Evolutionary conservation across 176 grass and related monocot species (phyloP), one percentile per base, ranked within the genome.

Genomic region (Eleusine coracana): DNA sequence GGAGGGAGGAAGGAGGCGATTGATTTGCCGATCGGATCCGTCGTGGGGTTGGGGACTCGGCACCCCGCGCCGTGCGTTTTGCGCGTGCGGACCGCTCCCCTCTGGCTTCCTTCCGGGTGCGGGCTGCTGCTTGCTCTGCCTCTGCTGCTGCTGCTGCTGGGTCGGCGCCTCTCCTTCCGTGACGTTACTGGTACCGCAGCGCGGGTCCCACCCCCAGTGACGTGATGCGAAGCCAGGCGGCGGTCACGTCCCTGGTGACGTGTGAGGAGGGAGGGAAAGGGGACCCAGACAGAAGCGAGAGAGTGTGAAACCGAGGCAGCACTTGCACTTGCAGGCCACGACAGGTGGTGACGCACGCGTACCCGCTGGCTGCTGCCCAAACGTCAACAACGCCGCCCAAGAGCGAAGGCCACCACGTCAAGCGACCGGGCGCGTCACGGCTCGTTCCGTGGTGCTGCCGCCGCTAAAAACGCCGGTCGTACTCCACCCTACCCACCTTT

Each of bases 1-100:
- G 10, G 60, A 62, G 56, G 55, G 17, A 21, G 4, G 21, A 21
- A 14, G 14, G 5, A 38, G 67, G 37, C 27, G 49, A 61, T 71
- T 67, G 49, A 68, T 77, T 67, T 78, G 79, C 40, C 78, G 88
- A 90, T 90, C 50, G 7, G 88, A 86, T 90, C 83, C 79, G 83
- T 82, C 41, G 44, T 46, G 79, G 88, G 78, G 73, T 69, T 71
- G 85, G 64, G 54, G 63, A 49, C 25, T 42, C 5, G 28, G 31
- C 82, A 21, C 18, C 70, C 70, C 14, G 49, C 50, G 52, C 72
- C 50, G 45, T 25, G 42, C 44, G 73, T 15, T 15, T n/a, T 40
- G 42, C 68, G 44, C 68, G 68, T 74, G 77, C 49, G 69, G 56
- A 39, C 46, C 0, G 25, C 42, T 48, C 37, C 29, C 27, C 15